Evolutionary conservation across 345 rosid genomes (phyloP).

Genomic region (Geranium brycei): DNA sequence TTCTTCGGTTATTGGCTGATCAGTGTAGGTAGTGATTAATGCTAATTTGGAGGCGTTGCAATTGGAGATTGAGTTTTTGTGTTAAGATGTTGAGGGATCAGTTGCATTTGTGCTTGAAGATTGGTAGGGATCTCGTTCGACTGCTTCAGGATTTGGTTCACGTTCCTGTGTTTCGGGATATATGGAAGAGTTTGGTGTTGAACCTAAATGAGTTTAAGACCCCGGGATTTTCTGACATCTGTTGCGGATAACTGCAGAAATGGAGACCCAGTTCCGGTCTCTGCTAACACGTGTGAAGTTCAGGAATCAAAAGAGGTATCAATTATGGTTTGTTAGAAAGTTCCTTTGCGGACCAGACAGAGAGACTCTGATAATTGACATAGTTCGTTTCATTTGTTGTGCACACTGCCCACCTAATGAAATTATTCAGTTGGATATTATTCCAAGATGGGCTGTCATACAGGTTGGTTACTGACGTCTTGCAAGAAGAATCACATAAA

Average conservation of each 20-base stretch:
- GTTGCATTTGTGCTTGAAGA: constrained; percentile 40
- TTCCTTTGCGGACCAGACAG: constrained; percentile 40
- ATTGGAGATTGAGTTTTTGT: constrained; percentile 54
- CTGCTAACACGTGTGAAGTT: constrained; percentile 59
- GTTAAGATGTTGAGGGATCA: constrained; percentile 66
- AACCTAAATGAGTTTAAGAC: constrained; percentile 31
- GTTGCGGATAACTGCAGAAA: constrained; percentile 51
- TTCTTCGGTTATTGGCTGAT: constrained; percentile 54
- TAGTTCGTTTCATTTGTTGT: constrained; percentile 66
- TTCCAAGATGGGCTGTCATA: constrained; percentile 78
- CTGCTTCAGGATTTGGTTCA: constrained; percentile 68
- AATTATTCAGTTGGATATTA: constrained; percentile 40
- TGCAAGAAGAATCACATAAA: constrained; percentile 42
- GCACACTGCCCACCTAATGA: constrained; percentile 55
- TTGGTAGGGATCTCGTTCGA: constrained; percentile 66
- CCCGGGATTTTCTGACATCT: constrained; percentile 32
- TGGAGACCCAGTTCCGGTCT: constrained; percentile 63
- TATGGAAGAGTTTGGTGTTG: constrained; percentile 52
- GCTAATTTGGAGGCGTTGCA: constrained; percentile 28
- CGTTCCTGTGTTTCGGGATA: constrained; percentile 42
- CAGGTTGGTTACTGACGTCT: constrained; percentile 61
- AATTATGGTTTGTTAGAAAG: constrained; percentile 63
- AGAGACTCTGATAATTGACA: constrained; percentile 49
- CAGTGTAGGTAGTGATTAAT: constrained; percentile 37
- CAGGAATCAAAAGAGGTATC: constrained; percentile 62